Conservation (phyloP, 306 rosid species). For the Quercus mongolica region DNA sequence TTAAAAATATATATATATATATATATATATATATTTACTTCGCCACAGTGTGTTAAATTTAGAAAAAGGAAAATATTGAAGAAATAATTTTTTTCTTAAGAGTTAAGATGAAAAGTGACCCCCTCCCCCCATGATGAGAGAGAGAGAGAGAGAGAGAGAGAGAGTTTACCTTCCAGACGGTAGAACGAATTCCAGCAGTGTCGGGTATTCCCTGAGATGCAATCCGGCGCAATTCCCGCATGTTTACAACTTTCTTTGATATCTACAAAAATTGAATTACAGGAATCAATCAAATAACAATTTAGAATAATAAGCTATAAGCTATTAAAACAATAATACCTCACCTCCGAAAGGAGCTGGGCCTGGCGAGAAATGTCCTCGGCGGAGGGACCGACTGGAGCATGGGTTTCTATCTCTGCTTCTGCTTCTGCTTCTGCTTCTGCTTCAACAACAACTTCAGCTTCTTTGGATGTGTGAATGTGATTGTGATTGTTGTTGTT, state of each 20-base stretch:
- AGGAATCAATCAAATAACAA: neutral
- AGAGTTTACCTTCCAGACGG: slow-evolving; percentile 79
- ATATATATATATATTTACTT: neutral
- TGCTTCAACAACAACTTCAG: no score
- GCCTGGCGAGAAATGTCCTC: slow-evolving; percentile 80
- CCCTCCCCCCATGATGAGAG: no score
- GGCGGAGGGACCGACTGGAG: slow-evolving; percentile 31
- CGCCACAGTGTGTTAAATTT: no score
- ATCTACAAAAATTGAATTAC: slow-evolving; percentile 32
- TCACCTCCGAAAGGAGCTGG: slow-evolving; percentile 75
- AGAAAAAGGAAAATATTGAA: no score
- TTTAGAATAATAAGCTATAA: neutral
- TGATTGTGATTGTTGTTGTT: slow-evolving; percentile 15
- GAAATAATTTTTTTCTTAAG: no score
- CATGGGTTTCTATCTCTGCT: no score
- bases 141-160: neutral
- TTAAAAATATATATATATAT: neutral
- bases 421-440: no score
- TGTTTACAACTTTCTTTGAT: slow-evolving; percentile 71
- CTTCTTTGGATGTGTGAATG: slow-evolving; percentile 30
- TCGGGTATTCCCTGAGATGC: slow-evolving; percentile 92
- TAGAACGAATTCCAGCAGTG: slow-evolving; percentile 85
- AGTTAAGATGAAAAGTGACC: no score
- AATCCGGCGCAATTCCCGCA: slow-evolving; percentile 61
- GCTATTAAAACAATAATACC: neutral